Conservation (phyloP, 2,329 filamentous ascomycete genomes). For the Tolypocladium pustulatum region DNA sequence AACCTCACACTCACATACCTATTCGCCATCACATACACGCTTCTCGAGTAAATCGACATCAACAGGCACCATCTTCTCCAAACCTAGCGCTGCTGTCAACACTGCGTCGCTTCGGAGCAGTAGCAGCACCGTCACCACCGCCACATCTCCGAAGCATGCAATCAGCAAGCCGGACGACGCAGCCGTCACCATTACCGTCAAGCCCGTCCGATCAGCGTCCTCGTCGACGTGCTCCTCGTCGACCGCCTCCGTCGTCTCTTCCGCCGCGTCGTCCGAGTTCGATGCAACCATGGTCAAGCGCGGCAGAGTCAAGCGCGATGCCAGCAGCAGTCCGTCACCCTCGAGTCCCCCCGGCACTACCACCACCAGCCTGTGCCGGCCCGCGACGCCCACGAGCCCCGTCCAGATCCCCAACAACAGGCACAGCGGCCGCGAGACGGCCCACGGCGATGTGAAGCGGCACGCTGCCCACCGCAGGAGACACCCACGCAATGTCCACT, state of each 20-base stretch:
- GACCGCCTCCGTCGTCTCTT: background rate
- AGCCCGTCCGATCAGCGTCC: background rate
- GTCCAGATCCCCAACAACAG: slow-evolving; percentile 39
- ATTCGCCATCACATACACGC: background rate
- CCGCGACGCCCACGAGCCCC: slow-evolving; percentile 33
- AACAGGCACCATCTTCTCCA: background rate
- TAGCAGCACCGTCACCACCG: background rate
- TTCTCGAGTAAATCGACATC: background rate
- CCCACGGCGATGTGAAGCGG: slow-evolving; percentile 22
- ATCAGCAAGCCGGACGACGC: background rate
- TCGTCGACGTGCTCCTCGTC: slow-evolving; percentile 2
- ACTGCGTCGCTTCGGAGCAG: background rate
- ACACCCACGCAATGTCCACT: slow-evolving; percentile 31
- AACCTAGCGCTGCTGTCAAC: background rate
- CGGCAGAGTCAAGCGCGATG: slow-evolving; percentile 18
- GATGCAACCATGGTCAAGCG: slow-evolving; percentile 24
- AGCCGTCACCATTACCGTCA: background rate
- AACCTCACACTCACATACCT: background rate
- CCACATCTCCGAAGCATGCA: slow-evolving; percentile 2
- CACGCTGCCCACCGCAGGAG: slow-evolving; percentile 25
- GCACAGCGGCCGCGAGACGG: slow-evolving; percentile 26
- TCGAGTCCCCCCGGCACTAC: slow-evolving; percentile 16
- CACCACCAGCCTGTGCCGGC: slow-evolving; percentile 14
- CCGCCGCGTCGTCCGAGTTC: slow-evolving; percentile 6
- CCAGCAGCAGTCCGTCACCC: slow-evolving; percentile 11